Percentiles rank a stretch among this genome's conserved stretches.
phyloP scores from a whole-genome alignment of 352 stramenopile genomes.

The Phytophthora chlamydospora region DNA sequence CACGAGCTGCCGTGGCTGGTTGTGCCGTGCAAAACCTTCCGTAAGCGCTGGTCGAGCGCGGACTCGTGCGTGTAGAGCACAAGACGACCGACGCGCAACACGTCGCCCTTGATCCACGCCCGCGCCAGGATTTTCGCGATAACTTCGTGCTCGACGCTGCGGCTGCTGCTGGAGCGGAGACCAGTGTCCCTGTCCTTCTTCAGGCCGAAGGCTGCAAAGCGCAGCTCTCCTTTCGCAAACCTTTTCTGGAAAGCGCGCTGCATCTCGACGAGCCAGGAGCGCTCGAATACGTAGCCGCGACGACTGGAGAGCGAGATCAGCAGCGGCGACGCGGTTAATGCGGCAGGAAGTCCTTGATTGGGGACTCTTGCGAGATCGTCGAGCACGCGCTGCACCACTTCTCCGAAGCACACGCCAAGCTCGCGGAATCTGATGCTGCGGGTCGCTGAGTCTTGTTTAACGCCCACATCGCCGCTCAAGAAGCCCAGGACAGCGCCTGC shows the following conservation, averaged over 20 bases:
- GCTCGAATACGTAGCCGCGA: conserved; percentile 48
- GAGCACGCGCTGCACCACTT: conserved; percentile 43
- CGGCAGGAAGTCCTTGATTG: neutral
- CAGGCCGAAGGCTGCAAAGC: conserved; percentile 45
- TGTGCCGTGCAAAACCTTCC: conserved; percentile 7
- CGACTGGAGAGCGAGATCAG: conserved; percentile 44
- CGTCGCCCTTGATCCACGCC: conserved; percentile 41
- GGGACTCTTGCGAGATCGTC: conserved; percentile 14
- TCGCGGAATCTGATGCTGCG: conserved; percentile 37
- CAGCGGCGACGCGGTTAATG: conserved; percentile 12
- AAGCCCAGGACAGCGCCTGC: conserved; percentile 32
- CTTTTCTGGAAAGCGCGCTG: conserved; percentile 20
- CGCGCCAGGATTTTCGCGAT: conserved; percentile 31
- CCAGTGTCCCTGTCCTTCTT: conserved; percentile 39
- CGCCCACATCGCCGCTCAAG: neutral
- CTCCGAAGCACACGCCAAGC: conserved; percentile 48
- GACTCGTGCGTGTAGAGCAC: conserved; percentile 38
- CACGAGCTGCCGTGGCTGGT: conserved; percentile 22
- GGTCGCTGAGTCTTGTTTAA: neutral
- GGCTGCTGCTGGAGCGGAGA: conserved; percentile 12
- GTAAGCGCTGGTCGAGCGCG: conserved; percentile 26
- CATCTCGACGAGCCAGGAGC: conserved; percentile 37
- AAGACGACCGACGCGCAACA: conserved; percentile 42
- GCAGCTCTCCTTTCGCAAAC: conserved; percentile 26
- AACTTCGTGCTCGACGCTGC: conserved; percentile 36